Evolutionary conservation across 495 filamentous ascomycete species (phyloP).

Genomic region (Neurospora sp.): DNA sequence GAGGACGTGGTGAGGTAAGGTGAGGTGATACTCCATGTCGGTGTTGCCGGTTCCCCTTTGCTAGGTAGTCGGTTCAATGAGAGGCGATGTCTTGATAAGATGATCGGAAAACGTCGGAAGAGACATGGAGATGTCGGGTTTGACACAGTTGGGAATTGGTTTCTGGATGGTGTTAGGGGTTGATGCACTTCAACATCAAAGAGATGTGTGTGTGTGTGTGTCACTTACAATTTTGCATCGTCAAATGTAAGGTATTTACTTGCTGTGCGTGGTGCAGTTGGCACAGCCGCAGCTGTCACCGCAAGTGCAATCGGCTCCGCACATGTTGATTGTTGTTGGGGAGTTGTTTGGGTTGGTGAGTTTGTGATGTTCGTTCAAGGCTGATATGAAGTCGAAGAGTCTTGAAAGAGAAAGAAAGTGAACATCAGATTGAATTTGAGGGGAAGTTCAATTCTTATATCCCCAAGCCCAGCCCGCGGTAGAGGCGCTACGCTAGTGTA

Average conservation of each 20-base stretch:
- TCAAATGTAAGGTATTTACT: conserved; percentile 6
- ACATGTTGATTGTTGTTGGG: conserved; percentile 11
- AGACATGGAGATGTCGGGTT: neutral
- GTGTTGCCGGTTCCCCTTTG: neutral
- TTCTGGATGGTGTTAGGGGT: neutral
- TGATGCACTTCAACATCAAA: neutral
- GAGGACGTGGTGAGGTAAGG: no score
- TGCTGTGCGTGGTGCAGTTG: conserved; percentile 14
- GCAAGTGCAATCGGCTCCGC: conserved; percentile 15
- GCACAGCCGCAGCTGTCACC: conserved; percentile 13
- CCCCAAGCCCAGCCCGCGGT: neutral
- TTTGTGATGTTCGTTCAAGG: neutral
- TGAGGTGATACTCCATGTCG: neutral
- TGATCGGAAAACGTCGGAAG: neutral
- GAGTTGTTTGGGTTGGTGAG: neutral
- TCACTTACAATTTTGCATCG: neutral
- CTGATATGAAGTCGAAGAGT: neutral
- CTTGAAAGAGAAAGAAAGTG: neutral
- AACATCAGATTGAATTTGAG: neutral
- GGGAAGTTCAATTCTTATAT: neutral
- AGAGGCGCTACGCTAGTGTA: neutral
- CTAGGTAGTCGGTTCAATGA: neutral
- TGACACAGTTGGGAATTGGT: neutral
- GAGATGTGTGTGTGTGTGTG: neutral
- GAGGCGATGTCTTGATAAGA: neutral